Evolutionary conservation across 2,329 filamentous ascomycete species (phyloP), one percentile per base, ranked within the genome.

Genomic region (Ambrosiella xylebori): DNA sequence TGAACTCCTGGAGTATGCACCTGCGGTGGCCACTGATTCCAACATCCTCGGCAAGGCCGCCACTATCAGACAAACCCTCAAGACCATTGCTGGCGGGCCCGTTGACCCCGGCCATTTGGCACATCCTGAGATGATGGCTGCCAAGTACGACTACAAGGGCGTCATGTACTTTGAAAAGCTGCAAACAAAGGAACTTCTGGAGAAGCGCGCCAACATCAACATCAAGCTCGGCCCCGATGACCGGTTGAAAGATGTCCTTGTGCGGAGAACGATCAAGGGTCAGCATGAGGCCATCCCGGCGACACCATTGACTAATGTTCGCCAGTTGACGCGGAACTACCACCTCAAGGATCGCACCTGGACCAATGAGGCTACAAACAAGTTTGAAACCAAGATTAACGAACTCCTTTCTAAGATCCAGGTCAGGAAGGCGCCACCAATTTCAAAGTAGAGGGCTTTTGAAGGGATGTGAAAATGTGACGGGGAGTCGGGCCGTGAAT

Each of bases 281-380:
- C 64, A 68, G 64, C 66, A 72, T 61, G 68, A 71, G 65, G 63
- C 65, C 6, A 38, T 61, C 6, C 52, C 58, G 51, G 67, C 69
- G 44, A 63, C 64, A 63, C 68, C 66, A 56, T 65, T 68, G 13
- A 61, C 62, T 41, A 69, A 72, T 36, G 64, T 69, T 5, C 61
- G 68, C 5, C 68, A 66, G 17, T 47, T 70, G 44, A 64, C 70
- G 47, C 65, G 68, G 58, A 66, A 66, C 61, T 69, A 68, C 66
- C 70, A 72, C 51, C 61, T 72, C 58, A 65, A 69, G 57, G 65
- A 68, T 12, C 67, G 68, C 62, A 70, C 70, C 49, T 74, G 72
- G 63, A 62, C 63, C 17, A 61, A 60, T 12, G 64, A 61, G 51
- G 66, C 72, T 37, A 65, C 68, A 53, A 65, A 67, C 55, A 65